Percentiles rank a stretch among this genome's conserved stretches.
Conservation (phyloP, 176 grass and related monocot genomes). For the Eleusine coracana region DNA sequence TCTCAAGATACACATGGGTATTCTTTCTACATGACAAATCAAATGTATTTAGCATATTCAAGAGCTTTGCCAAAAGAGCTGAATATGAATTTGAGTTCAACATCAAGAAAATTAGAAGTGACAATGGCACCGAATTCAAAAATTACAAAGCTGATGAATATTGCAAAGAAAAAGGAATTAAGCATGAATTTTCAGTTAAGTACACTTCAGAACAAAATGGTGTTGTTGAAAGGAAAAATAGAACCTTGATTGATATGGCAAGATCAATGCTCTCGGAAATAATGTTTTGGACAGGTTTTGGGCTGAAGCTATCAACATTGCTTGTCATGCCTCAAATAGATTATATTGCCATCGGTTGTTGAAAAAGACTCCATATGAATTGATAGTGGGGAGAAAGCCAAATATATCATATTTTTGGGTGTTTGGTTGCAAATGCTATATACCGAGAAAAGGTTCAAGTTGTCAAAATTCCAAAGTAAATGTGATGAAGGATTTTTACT, state of each 20-base stretch:
- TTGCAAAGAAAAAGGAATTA: no score
- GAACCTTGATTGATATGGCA: neutral
- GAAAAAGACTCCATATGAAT: no score
- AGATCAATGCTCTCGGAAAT: neutral
- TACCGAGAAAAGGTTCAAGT: no score
- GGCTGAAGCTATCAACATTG: neutral
- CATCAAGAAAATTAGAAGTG: neutral
- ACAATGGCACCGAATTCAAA: neutral
- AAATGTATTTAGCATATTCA: neutral
- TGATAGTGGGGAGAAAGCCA: no score
- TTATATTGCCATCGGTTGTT: no score
- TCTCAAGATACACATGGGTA: neutral
- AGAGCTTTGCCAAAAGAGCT: neutral
- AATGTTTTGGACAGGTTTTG: neutral
- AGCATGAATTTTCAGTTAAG: no score
- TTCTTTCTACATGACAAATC: neutral
- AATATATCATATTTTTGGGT: no score
- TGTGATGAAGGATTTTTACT: no score
- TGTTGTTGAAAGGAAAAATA: neutral
- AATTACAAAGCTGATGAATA: no score
- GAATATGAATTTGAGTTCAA: neutral
- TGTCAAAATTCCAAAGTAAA: no score
- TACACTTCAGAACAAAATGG: no score
- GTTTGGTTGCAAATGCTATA: no score
- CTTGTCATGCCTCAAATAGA: neutral